Evolutionary conservation across 345 rosid genomes (phyloP).

Genomic region (Microthlaspi erraticum): DNA sequence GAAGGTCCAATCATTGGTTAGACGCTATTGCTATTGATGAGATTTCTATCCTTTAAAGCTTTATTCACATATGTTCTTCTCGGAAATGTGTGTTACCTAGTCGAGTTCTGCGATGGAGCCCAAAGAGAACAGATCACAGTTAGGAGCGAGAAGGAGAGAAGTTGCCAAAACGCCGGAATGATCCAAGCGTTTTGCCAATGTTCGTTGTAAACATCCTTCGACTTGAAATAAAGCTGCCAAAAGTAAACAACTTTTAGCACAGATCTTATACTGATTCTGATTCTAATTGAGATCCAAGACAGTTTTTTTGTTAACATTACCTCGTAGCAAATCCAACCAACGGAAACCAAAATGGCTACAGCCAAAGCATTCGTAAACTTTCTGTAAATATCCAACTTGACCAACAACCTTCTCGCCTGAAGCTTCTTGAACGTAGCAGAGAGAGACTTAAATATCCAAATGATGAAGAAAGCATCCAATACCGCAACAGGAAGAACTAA

Average conservation of each 20-base stretch:
- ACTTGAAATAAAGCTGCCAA: conserved; percentile 90
- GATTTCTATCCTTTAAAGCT: conserved; percentile 1
- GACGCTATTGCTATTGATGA: background rate
- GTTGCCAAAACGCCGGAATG: conserved; percentile 95
- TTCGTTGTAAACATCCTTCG: conserved; percentile 85
- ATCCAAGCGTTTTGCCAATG: conserved; percentile 97
- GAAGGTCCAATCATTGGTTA: background rate
- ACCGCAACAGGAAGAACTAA: conserved; percentile 83
- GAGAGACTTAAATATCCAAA: conserved; percentile 95
- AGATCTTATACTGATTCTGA: background rate
- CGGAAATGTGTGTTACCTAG: conserved; percentile 60
- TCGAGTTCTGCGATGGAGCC: conserved; percentile 94
- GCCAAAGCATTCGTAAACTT: conserved; percentile 98
- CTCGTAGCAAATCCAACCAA: conserved; percentile 99
- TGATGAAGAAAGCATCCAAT: conserved; percentile 92
- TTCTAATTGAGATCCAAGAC: background rate
- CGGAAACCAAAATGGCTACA: conserved; percentile 86
- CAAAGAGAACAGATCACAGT: conserved; percentile 83
- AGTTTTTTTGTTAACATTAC: conserved; percentile 46
- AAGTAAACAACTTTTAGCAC: conserved; percentile 9
- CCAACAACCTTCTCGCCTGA: conserved; percentile 88
- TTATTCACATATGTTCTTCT: background rate
- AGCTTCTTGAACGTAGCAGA: conserved; percentile 90
- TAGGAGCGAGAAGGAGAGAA: conserved; percentile 84
- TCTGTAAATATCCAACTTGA: conserved; percentile 83